These are phyloP conservation scores for Metschnikowia hibisci DNA, from an alignment of 805 yeast species.

Conservation along the genomic window DNA sequence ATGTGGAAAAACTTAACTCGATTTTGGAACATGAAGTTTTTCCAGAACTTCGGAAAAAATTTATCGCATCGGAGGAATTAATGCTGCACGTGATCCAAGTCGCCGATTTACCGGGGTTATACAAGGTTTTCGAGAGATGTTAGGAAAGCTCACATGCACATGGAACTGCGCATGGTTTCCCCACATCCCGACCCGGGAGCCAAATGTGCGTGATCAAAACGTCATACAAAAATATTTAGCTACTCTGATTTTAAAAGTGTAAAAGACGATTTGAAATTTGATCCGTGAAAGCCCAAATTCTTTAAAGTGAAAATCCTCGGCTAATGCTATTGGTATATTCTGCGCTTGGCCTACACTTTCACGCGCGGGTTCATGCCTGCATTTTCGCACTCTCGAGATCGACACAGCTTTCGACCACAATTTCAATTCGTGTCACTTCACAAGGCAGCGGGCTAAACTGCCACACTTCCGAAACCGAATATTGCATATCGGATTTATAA, in stretches of 20 bases:
- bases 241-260: neutral
- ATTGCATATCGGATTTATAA: neutral
- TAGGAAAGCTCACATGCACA: slow-evolving; percentile 21
- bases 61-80: slow-evolving; percentile 59
- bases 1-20: slow-evolving; percentile 22
- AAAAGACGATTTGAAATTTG: no score
- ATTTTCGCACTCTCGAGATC: slow-evolving; percentile 4
- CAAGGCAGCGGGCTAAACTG: slow-evolving; percentile 1
- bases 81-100: slow-evolving; percentile 65
- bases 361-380: slow-evolving; percentile 3
- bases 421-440: neutral
- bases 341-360: slow-evolving; percentile 3
- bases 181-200: neutral
- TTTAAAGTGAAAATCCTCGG: no score
- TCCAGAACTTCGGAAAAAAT: slow-evolving; percentile 58
- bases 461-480: neutral
- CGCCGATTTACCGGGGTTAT: slow-evolving; percentile 88
- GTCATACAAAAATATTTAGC: no score
- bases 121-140: slow-evolving; percentile 91
- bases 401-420: neutral
- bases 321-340: neutral
- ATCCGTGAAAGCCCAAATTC: no score
- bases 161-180: slow-evolving; percentile 1
- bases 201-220: no score
- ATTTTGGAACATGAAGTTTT: slow-evolving; percentile 57